These are phyloP conservation scores for Cutaneotrichosporon curvatum DNA, from an alignment of 1,284 basidiomycete species.

Conservation along the genomic window DNA sequence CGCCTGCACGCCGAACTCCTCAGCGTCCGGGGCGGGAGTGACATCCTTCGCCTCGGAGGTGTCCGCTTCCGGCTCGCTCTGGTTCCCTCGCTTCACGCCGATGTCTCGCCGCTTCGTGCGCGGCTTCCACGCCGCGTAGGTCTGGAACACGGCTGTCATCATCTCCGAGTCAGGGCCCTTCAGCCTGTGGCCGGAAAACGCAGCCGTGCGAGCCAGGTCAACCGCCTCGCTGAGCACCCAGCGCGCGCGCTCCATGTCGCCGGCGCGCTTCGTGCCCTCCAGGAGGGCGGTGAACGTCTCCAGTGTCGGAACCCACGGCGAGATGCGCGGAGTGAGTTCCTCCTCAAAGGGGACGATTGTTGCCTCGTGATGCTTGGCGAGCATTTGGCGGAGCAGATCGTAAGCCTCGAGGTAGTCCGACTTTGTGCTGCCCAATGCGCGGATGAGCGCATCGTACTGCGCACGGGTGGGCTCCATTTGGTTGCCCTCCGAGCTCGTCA, in stretches of 20 bases:
- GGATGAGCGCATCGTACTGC: conserved; percentile 75
- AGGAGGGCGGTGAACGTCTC: conserved; percentile 74
- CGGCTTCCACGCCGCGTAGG: conserved; percentile 74
- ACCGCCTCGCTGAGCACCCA: conserved; percentile 86
- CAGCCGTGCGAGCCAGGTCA: conserved; percentile 45
- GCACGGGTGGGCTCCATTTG: conserved; percentile 57
- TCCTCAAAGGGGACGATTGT: conserved; percentile 28
- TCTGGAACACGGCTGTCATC: conserved; percentile 77
- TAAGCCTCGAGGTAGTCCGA: conserved; percentile 66
- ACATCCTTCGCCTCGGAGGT: neutral
- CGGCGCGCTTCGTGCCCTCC: conserved; percentile 78
- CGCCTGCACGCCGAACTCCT: neutral
- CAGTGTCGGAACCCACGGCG: conserved; percentile 57
- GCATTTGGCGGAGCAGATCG: conserved; percentile 70
- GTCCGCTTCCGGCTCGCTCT: neutral
- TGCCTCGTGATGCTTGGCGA: conserved; percentile 57
- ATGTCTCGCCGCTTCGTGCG: conserved; percentile 10
- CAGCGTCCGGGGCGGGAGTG: neutral
- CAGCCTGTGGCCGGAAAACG: conserved; percentile 2
- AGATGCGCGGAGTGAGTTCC: conserved; percentile 44
- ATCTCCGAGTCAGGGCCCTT: conserved; percentile 60
- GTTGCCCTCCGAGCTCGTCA: conserved; percentile 60
- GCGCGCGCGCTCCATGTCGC: conserved; percentile 71
- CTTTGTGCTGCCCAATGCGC: conserved; percentile 54
- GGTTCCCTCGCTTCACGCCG: neutral